Evolutionary conservation across 2,329 filamentous ascomycete genomes (phyloP).

Genomic region (Hypoxylon sp.): DNA sequence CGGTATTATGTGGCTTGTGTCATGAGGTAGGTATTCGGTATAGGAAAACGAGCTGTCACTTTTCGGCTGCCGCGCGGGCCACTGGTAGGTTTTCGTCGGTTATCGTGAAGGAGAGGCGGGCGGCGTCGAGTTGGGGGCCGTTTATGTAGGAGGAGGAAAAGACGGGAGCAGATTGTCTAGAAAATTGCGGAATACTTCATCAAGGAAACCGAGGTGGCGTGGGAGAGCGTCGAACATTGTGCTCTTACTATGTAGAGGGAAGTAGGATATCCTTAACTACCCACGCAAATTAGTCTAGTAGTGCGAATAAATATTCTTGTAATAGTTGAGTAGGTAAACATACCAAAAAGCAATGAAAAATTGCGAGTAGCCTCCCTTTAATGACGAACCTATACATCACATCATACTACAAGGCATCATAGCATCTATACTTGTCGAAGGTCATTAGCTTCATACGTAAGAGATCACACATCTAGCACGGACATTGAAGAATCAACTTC

Average conservation of each 20-base stretch:
- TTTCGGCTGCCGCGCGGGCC: not conserved
- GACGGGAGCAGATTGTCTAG: not conserved
- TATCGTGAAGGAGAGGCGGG: not conserved
- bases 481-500: not conserved
- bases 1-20: not conserved
- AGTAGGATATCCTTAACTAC: no score
- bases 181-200: not conserved
- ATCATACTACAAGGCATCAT: not conserved
- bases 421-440: no score
- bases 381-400: not conserved
- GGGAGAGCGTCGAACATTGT: not conserved
- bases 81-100: not conserved
- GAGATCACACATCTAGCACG: not conserved
- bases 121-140: not conserved
- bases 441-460: not conserved
- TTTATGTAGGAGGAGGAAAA: no score
- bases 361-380: not conserved
- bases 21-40: not conserved
- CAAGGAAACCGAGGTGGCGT: not conserved
- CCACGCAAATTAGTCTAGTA: not conserved
- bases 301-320: not conserved
- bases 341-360: not conserved
- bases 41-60: slow-evolving; percentile 1
- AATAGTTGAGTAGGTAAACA: not conserved
- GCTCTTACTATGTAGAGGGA: not conserved